Evolutionary conservation across 345 rosid species (phyloP).

Genomic region (Brassica incana): DNA sequence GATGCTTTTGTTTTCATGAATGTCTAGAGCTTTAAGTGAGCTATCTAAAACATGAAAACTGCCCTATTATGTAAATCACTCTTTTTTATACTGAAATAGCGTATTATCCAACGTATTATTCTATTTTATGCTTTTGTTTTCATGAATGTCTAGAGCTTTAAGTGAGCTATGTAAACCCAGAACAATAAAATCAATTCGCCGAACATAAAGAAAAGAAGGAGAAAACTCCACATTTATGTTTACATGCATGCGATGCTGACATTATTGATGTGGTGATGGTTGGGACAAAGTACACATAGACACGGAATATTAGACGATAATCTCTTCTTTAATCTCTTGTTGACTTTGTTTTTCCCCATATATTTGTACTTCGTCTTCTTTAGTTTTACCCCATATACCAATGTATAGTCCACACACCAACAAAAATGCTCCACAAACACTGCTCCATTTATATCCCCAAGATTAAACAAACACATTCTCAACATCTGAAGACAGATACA

Average conservation of each 20-base stretch:
- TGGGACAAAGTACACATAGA: neutral
- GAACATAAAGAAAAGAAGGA: neutral
- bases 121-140: neutral
- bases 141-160: neutral
- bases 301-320: constrained; percentile 38
- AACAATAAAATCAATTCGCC: neutral
- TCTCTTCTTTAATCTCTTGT: constrained; percentile 39
- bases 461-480: neutral
- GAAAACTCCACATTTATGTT: neutral
- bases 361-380: constrained; percentile 41
- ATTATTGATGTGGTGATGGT: constrained; percentile 7
- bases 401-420: constrained; percentile 76
- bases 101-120: too few relatives aligned
- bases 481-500: neutral
- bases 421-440: constrained; percentile 68
- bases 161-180: neutral
- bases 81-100: too few relatives aligned
- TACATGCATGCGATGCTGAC: neutral
- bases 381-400: constrained; percentile 83
- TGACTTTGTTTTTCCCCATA: constrained; percentile 32
- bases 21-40: neutral
- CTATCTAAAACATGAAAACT: neutral
- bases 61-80: too few relatives aligned
- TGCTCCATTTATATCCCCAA: constrained; percentile 34
- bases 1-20: neutral